phyloP scores from a whole-genome alignment of 495 filamentous ascomycete genomes.

The Talaromyces borbonicus region DNA sequence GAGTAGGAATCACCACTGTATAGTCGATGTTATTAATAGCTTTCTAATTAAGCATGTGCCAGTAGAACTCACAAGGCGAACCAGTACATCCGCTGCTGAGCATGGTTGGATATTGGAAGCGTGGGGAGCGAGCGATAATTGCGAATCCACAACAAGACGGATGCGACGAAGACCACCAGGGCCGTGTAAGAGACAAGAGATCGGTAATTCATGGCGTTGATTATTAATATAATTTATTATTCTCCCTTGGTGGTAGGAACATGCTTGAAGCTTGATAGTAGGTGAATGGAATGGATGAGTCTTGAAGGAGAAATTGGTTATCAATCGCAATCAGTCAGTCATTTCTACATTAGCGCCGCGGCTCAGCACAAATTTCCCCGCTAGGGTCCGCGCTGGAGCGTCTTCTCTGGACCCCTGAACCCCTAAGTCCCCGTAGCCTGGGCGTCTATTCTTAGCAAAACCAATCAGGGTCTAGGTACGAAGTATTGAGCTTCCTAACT shows the following conservation, averaged over 20 bases:
- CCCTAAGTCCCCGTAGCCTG: background rate
- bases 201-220: constrained; percentile 4
- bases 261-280: background rate
- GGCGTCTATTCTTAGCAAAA: background rate
- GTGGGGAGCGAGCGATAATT: background rate
- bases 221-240: background rate
- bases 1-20: constrained; percentile 27
- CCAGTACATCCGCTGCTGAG: background rate
- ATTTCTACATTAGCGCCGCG: too few species aligned
- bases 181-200: background rate
- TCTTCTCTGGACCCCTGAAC: too few species aligned
- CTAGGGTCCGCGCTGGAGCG: background rate
- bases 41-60: background rate
- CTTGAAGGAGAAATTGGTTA: background rate
- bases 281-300: background rate
- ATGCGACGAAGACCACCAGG: background rate
- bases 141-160: constrained; percentile 5
- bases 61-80: constrained; percentile 2
- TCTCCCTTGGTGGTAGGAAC: background rate
- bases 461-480: background rate
- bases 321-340: background rate
- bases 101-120: background rate
- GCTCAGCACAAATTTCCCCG: background rate
- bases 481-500: background rate
- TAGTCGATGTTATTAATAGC: background rate